Evolutionary conservation across 495 filamentous ascomycete genomes (phyloP), one percentile per base, ranked within the genome.

Genomic region (Cladorrhinum samala): DNA sequence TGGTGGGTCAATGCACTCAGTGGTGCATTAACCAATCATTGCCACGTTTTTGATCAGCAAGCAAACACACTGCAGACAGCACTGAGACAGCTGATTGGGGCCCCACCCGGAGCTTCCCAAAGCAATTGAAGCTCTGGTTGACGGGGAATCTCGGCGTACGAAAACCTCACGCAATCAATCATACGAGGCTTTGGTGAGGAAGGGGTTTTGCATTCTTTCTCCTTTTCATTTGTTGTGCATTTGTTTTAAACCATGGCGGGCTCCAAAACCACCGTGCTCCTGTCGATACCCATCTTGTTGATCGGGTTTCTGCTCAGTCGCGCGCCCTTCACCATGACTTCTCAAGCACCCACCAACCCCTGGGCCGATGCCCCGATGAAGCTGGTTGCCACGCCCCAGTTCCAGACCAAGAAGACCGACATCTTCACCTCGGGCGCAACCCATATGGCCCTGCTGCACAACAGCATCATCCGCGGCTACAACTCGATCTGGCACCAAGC

Each of bases 401-500:
- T 60, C 47, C 65, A 62, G 52, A 77, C 72, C 18, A 68, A 69
- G 57, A 72, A 73, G 74, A 72, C 72, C 37, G 74, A 77, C 57
- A 63, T 77, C 57, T 77, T 77, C 59, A 74, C 73, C 3, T 69
- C 72, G 2, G 74, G 74, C 24, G 77, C 80, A 4, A 78, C 78
- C 13, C 77, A 82, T 57, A 83, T 83, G 80, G 75, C 77, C 2
- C 62, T 81, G 46, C 67, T 81, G 17, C 50, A 83, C 67, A 83
- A 83, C 64, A 70, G 73, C 33, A 78, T 82, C 54, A 64, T 83
- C 38, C 79, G 80, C 36, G 78, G 77, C 53, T 78, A 74, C 63
- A 83, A 83, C 64, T 77, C 76, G 49, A 78, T 83, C 59, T 80
- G 74, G 64, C 75, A 72, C 16, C 76, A 79, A 48, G 76, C 76